Evolutionary conservation across 2,329 filamentous ascomycete genomes (phyloP), one percentile per base, ranked within the genome.

Genomic region (Thermomyces lanuginosus): DNA sequence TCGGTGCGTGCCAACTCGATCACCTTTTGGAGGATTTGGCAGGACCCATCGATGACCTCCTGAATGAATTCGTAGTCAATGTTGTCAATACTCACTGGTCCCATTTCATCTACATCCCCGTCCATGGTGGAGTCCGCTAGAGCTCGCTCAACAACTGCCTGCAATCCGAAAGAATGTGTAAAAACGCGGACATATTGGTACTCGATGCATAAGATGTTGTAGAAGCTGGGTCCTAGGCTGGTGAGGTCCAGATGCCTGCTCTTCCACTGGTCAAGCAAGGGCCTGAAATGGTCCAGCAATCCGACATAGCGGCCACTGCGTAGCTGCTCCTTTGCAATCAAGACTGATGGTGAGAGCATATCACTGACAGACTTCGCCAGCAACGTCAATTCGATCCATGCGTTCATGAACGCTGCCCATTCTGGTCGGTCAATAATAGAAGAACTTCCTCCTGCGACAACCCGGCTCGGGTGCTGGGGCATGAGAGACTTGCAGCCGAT

Each of bases 71-170:
- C 56, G 29, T 64, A 66, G 36, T 69, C 64, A 24, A 50, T 46
- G 1, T 53, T 48, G 33, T 57, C 55, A 8, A 58, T 42, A 18
- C 46, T 44, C 29, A 58, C 44, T 12, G 50, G 35, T 8, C 52
- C 29, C 17, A 52, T 37, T 48, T 51, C 1, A 24, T 36, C 15
- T 9, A 26, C 30, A 23, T 36, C 31, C n/a, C n/a, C n/a, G 27
- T 33, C 31, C 9, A 28, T 20, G n/a, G 21, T 32, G 2, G 40
- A 38, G 24, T 53, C 47, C 18, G 48, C 46, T 4, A 64, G 46
- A 1, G 56, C 59, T n/a, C 63, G 59, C 32, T 69, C 64, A 3
- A 68, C 63, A 3, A 69, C 59, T 2, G 65, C 65, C 41, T 69
- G 65, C 45, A 69, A 63, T 2, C 63, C 64, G 4, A 69, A 53